Base-by-base conservation (phyloP, 257 asterid genomes). In the Capsicum pubescens region DNA sequence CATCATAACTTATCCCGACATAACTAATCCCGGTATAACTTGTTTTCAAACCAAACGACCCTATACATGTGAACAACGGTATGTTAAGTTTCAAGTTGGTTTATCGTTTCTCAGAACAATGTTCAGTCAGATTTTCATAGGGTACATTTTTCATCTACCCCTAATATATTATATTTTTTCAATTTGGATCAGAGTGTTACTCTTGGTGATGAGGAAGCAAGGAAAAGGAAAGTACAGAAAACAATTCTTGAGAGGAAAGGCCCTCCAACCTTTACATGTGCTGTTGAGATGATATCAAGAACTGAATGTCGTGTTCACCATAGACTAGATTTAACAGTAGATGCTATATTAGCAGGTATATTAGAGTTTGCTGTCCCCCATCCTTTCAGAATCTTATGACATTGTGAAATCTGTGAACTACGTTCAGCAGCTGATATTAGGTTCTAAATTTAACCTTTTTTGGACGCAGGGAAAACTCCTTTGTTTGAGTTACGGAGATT, bases 231-330 rank as follows among this genome's bases (percentile, higher is more conserved):
- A 88, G 99, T 96, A 87, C 98, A 96, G 88, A 96, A 96, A 89
- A 94, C 99, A 61, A 94, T 96, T 83, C 99, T 96, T 7, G 99
- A 96, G 92, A 93, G 98, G 92, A 96, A 96, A 90, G 99, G 98
- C 7, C 98, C 98, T 80, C 93, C 99, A 64, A 87, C 98, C 26
- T 96, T 96, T 84, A 92, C 98, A 14, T 94, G 98, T 84, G 98
- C 98, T 0, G 95, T 96, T 83, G 98, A 96, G 93, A 94, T 96
- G 90, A 89, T 96, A 83, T 94, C 99, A 39, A 94, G 92, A 88
- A 93, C 92, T 12, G 98, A 96, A 83, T 96, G 96, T 55, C 92
- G 97, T 67, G 98, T 96, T 78, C 98, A 96, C 90, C 98, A 94
- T 84, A 91, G 98, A 86, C 90, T 96, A 66, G 99, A 96, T 84